phyloP scores from a whole-genome alignment of 768 basidiomycete species.

The Mycena crocata region DNA sequence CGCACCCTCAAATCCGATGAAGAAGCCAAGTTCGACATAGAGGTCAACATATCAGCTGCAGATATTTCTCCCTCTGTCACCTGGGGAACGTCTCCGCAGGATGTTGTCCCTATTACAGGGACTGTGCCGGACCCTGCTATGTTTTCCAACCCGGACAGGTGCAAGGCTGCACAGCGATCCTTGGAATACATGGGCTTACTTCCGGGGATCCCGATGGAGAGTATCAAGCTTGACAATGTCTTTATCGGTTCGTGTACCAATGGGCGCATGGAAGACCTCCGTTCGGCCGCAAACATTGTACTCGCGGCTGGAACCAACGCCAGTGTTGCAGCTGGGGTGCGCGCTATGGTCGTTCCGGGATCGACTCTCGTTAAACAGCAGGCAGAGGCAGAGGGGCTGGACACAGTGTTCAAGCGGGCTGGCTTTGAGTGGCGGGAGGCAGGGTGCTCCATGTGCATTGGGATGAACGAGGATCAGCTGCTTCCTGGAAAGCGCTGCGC shows the following conservation, averaged over 20 bases:
- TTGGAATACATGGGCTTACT: conserved; percentile 88
- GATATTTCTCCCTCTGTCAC: conserved; percentile 92
- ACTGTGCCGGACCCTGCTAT: conserved; percentile 79
- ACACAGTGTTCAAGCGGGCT: conserved; percentile 86
- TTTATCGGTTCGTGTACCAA: conserved; percentile 97
- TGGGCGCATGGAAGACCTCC: conserved; percentile 91
- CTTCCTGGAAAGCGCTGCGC: conserved; percentile 88
- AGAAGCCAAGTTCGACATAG: conserved; percentile 85
- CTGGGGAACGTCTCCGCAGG: conserved; percentile 94
- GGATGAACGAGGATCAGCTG: conserved; percentile 94
- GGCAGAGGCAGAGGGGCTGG: conserved; percentile 89
- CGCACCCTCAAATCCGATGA: conserved; percentile 80
- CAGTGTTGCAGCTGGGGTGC: conserved; percentile 77
- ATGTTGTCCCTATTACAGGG: conserved; percentile 86
- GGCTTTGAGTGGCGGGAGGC: conserved; percentile 97
- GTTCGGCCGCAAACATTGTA: conserved; percentile 85
- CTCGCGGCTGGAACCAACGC: conserved; percentile 78
- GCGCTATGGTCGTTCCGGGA: conserved; percentile 94
- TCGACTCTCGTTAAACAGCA: conserved; percentile 91
- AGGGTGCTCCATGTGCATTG: conserved; percentile 95
- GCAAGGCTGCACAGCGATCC: conserved; percentile 76
- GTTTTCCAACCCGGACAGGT: conserved; percentile 71
- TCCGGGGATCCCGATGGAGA: conserved; percentile 81
- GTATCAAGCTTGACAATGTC: conserved; percentile 84
- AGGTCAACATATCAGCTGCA: conserved; percentile 80